Evolutionary conservation across 495 filamentous ascomycete species (phyloP), one percentile per base, ranked within the genome.

Genomic region (Hyphodiscus hymeniophilus): DNA sequence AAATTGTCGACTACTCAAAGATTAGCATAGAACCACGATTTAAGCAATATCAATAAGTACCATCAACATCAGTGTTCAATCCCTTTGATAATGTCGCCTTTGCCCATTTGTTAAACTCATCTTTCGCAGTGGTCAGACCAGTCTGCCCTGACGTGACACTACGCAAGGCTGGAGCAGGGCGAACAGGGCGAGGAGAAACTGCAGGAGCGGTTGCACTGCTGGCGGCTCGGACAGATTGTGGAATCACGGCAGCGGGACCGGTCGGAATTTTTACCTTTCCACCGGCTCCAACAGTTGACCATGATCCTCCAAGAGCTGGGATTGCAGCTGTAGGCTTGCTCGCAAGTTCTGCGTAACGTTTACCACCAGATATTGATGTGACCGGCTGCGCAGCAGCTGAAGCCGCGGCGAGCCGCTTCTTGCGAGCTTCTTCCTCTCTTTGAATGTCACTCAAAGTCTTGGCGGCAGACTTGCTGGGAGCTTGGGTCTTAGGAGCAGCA

Each of bases 361-460:
- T 98, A 15, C 85, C 85, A 33, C 73, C 69, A 18, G 79, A 66
- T 12, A 66, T 60, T 7, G 71, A 54, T n/a, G 73, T 57, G 7
- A 70, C 59, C 5, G 71, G 70, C 23, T 73, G 65, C 54, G 72
- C 72, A 8, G 65, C 60, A 10, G 73, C 75, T 12, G 75, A 70
- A 5, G 71, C 70, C n/a, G 79, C 78, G 15, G 74, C 75, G 39
- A 73, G 62, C 35, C 79, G 77, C 55, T 82, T 81, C 73, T 97
- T 96, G 42, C 89, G 85, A 22, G 75, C 73, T 60, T 97, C 92
- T 56, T 98, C 92, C 68, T 98, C 92, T 58, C 90, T 89, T 62
- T 97, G 92, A 50, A 97, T 97, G 48, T 97, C 91, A 40, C 87
- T 86, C 24, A 97, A 73, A 0, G 90, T 95, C 75, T 95, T 97